Conservation (phyloP, 225 moss, liverwort and hornwort genomes). For the Sphagnum tenellum region DNA sequence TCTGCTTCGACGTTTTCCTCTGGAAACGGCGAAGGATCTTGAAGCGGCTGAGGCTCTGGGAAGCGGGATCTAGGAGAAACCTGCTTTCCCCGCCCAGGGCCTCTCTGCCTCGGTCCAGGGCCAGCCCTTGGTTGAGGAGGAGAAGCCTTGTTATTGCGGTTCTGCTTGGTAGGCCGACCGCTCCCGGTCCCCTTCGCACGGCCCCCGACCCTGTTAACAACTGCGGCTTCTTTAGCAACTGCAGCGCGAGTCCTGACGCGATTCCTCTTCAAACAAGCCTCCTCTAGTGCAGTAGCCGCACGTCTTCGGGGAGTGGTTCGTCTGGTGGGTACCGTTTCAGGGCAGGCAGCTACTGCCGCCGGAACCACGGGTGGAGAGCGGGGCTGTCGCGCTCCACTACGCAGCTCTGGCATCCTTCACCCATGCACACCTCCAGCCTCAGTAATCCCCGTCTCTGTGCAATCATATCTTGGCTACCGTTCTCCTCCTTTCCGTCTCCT, state of each 20-base stretch:
- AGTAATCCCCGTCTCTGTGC: conserved; percentile 22
- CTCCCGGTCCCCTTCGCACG: conserved; percentile 20
- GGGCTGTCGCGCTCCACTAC: conserved; percentile 99
- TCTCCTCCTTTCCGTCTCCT: conserved; percentile 4
- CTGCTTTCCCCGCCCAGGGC: conserved; percentile 26
- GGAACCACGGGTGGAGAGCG: conserved; percentile 23
- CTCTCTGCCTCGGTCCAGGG: conserved; percentile 11
- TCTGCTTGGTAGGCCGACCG: conserved; percentile 18
- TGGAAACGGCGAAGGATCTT: conserved; percentile 33
- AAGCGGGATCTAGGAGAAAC: conserved; percentile 19
- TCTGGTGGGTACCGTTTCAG: conserved; percentile 33
- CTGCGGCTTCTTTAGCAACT: conserved; percentile 55
- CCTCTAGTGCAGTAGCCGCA: conserved; percentile 11
- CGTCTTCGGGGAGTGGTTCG: conserved; percentile 34
- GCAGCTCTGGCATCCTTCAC: conserved; percentile 99
- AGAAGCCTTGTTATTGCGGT: conserved; percentile 20
- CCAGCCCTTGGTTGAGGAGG: conserved; percentile 17
- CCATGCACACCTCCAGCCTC: conserved; percentile 76
- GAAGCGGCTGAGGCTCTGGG: conserved; percentile 21
- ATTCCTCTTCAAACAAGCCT: conserved; percentile 14
- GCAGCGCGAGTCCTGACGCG: conserved; percentile 52
- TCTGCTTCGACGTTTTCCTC: conserved; percentile 34
- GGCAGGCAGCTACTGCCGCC: conserved; percentile 17
- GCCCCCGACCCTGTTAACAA: conserved; percentile 18
- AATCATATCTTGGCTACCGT: conserved; percentile 39